phyloP scores from a whole-genome alignment of 345 rosid species.

The Rhodomyrtus tomentosa region DNA sequence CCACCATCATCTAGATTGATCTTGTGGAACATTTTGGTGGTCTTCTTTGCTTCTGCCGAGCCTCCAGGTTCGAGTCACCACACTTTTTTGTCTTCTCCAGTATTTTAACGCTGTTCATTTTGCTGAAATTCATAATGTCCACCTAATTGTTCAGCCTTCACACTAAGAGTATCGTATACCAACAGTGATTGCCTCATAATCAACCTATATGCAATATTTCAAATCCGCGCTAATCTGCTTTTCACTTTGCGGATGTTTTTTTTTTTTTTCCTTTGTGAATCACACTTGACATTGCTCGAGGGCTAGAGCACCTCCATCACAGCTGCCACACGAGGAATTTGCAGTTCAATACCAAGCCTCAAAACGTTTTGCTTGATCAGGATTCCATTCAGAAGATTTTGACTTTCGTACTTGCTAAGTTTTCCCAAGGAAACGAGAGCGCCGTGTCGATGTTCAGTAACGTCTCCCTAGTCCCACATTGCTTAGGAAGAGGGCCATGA shows the following conservation, averaged over 20 bases:
- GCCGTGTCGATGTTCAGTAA: slow-evolving; percentile 11
- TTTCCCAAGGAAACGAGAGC: slow-evolving; percentile 20
- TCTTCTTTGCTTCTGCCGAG: not conserved
- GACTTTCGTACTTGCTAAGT: slow-evolving; percentile 37
- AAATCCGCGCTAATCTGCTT: too few relatives aligned
- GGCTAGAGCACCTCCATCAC: slow-evolving; percentile 28
- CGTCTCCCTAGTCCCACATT: too few relatives aligned
- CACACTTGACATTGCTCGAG: slow-evolving; percentile 27
- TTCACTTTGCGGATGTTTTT: too few relatives aligned
- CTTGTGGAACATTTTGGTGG: not conserved
- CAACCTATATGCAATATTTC: too few relatives aligned
- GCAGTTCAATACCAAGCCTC: slow-evolving; percentile 36
- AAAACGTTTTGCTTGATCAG: slow-evolving; percentile 25
- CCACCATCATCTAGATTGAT: not conserved
- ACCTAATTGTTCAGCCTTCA: too few relatives aligned
- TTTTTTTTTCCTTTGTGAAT: not conserved
- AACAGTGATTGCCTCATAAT: not conserved
- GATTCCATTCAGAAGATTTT: slow-evolving; percentile 22
- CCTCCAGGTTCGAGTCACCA: not conserved
- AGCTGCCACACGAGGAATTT: slow-evolving; percentile 35
- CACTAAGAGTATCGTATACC: too few relatives aligned
- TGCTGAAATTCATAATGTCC: too few relatives aligned
- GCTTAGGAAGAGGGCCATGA: too few relatives aligned
- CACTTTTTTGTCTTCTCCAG: not conserved
- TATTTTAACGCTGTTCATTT: not conserved